These are phyloP conservation scores for Pythium rhizo-oryzae DNA, from an alignment of 352 stramenopile species.

Conservation along the genomic window DNA sequence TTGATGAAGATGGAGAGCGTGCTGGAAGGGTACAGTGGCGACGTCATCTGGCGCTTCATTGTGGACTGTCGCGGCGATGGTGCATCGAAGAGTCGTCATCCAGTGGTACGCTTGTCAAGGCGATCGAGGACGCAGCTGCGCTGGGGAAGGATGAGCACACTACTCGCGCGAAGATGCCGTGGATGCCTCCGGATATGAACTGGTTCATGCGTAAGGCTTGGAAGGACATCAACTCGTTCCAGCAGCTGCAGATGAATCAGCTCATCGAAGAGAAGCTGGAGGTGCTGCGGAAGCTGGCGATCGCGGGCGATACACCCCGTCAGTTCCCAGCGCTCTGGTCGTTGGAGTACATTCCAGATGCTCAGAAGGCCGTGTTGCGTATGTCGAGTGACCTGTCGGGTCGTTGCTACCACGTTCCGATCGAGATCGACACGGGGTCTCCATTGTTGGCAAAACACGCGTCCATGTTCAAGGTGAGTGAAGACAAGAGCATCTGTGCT, in stretches of 20 bases:
- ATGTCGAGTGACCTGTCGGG: conserved; percentile 24
- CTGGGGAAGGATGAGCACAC: conserved; percentile 8
- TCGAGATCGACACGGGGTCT: conserved; percentile 12
- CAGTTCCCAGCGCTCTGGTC: conserved; percentile 25
- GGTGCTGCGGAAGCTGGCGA: conserved; percentile 2
- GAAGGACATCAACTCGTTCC: conserved; percentile 9
- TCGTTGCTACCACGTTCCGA: conserved; percentile 20
- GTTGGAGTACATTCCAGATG: neutral
- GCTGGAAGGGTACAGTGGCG: conserved; percentile 14
- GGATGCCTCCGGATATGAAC: conserved; percentile 19
- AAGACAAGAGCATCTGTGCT: neutral
- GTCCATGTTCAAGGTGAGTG: conserved; percentile 5
- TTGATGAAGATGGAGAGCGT: conserved; percentile 28
- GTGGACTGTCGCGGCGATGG: neutral
- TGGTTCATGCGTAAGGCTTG: conserved; percentile 23
- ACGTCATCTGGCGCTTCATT: neutral
- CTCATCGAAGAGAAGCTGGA: conserved; percentile 9
- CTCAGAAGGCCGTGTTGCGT: neutral
- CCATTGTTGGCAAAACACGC: conserved; percentile 5
- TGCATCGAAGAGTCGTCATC: neutral
- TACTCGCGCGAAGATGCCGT: conserved; percentile 6
- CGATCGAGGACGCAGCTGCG: neutral
- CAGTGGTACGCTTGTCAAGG: neutral
- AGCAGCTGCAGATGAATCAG: conserved; percentile 18
- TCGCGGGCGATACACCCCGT: neutral